These are phyloP conservation scores for Claviceps maximensis DNA, from an alignment of 2,329 filamentous ascomycete genomes.

Conservation along the genomic window DNA sequence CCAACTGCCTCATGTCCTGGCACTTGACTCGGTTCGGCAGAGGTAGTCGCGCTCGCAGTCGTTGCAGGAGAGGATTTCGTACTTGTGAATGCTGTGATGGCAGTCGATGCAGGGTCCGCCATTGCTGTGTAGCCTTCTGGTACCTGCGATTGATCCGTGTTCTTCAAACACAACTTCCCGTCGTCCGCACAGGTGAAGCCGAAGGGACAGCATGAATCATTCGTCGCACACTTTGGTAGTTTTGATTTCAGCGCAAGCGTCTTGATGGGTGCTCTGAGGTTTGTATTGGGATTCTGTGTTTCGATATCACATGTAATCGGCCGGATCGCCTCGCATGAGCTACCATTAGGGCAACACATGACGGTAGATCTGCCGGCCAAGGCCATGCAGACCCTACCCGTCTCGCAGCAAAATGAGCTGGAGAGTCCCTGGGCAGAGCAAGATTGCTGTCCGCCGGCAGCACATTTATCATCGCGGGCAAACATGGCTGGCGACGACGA, in stretches of 20 bases:
- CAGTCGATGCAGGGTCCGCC: constrained; percentile 10
- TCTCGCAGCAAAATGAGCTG: constrained; percentile 52
- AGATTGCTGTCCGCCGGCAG: constrained; percentile 31
- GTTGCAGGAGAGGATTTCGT: background rate
- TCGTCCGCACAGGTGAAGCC: constrained; percentile 50
- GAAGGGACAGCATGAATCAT: constrained; percentile 52
- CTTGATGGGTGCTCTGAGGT: constrained; percentile 50
- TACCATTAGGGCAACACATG: constrained; percentile 53
- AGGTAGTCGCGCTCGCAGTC: background rate
- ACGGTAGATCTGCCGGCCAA: constrained; percentile 54
- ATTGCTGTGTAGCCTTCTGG: constrained; percentile 17
- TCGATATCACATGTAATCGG: constrained; percentile 51
- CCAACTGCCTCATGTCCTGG: background rate
- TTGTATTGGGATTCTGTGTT: constrained; percentile 43
- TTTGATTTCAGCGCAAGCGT: constrained; percentile 46
- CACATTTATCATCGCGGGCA: constrained; percentile 35
- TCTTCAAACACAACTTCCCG: constrained; percentile 33
- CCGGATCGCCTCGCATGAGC: constrained; percentile 45
- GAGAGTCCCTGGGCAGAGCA: constrained; percentile 43
- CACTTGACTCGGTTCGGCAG: constrained; percentile 6
- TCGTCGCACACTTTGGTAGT: constrained; percentile 42
- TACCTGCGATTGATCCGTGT: constrained; percentile 34
- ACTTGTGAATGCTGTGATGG: constrained; percentile 3
- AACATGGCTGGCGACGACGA: constrained; percentile 21
- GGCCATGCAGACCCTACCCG: constrained; percentile 38